Base-by-base conservation (phyloP, 345 rosid genomes). In the Psidium friedrichsthalianum region DNA sequence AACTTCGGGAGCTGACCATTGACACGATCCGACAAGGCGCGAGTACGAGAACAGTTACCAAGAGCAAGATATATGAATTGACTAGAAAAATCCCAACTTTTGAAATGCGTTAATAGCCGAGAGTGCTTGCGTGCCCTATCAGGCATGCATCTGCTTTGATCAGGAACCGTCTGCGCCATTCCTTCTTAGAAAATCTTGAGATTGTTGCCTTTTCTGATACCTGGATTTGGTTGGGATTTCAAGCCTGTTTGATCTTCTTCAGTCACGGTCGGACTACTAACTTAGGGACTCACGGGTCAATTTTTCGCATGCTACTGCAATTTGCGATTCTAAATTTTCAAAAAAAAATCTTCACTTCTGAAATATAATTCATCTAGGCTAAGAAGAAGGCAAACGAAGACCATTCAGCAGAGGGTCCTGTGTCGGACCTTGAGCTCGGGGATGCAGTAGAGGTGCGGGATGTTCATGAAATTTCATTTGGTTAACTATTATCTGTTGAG, bases 391-490 rank as follows among this genome's bases (percentile, higher is more conserved):
- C 55, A 5, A 92, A 91, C 87, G 95, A 90, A 49, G 89, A 90
- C 22, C 87, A 89, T 56, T 78, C 88, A 36, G 64, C 86, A n/a
- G 89, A 89, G 56, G 90, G 57, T 87, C 90, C 90, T 54, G 83
- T 84, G 82, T 81, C 89, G 1, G 95, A 92, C 89, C 95, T 94
- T 76, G 97, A 93, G 89, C 86, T 86, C 7, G 94, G 93, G 69
- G 94, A 91, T 92, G 95, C 89, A 9, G 91, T 89, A 42, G 92
- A 92, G 97, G 97, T 95, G 86, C 84, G 42, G 57, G 83, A 22
- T 85, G 21, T 15, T 22, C 54, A n/a, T 82, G 83, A 85, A 61
- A 54, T 82, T 88, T 64, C 49, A 18, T 81, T 86, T 44, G 85
- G 51, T 52, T 53, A 81, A 51, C 74, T 78, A 74, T 85, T 82